These are phyloP conservation scores for Daldinia decipiens DNA, from an alignment of 495 filamentous ascomycete genomes.

Conservation along the genomic window DNA sequence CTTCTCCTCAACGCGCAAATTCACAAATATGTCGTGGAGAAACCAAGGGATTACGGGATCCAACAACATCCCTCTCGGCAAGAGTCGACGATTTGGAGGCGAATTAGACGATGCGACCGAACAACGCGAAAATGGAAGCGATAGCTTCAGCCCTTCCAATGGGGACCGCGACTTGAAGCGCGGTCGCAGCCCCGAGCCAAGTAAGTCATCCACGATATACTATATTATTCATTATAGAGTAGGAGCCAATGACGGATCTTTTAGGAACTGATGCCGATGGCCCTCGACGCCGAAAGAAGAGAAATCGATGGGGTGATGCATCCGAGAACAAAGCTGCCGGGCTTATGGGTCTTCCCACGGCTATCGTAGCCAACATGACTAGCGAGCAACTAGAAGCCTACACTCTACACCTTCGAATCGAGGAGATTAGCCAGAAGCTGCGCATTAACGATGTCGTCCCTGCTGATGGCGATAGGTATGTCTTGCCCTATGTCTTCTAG, in stretches of 20 bases:
- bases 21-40: conserved; percentile 82
- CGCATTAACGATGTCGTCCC: conserved; percentile 98
- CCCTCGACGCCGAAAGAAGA: conserved; percentile 88
- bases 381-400: conserved; percentile 98
- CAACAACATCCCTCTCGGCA: conserved; percentile 96
- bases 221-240: neutral
- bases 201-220: conserved; percentile 39
- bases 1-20: conserved; percentile 3
- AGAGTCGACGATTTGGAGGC: conserved; percentile 82
- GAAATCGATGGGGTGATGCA: conserved; percentile 96
- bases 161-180: conserved; percentile 81
- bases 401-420: conserved; percentile 91
- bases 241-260: neutral
- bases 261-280: conserved; percentile 70
- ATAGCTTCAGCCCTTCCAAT: conserved; percentile 58
- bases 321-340: conserved; percentile 98
- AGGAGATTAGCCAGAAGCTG: conserved; percentile 99
- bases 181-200: conserved; percentile 62
- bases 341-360: conserved; percentile 95
- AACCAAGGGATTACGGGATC: conserved; percentile 97
- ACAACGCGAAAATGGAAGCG: conserved; percentile 38
- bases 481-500: conserved; percentile 12
- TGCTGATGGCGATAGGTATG: conserved; percentile 90
- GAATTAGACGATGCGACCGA: conserved; percentile 66
- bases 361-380: conserved; percentile 96